Conservation (phyloP, 2,329 filamentous ascomycete species). For the Pyricularia pennisetigena region DNA sequence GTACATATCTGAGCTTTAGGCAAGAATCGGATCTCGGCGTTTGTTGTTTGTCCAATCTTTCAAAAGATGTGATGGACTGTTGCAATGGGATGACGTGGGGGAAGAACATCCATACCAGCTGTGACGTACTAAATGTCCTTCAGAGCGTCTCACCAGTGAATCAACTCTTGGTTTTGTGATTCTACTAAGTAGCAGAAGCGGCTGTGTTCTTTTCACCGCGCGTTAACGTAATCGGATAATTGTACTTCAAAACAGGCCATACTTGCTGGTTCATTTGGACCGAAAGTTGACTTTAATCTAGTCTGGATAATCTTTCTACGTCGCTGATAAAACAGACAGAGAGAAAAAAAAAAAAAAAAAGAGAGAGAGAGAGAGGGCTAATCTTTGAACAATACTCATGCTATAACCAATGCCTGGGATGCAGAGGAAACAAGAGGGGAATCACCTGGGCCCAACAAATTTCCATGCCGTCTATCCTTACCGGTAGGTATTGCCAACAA, state of each 20-base stretch:
- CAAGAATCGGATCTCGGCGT: background rate
- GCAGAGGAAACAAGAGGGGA: background rate
- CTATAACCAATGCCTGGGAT: background rate
- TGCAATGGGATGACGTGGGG: slow-evolving; percentile 4
- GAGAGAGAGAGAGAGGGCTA: background rate
- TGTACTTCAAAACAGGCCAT: background rate
- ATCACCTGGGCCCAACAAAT: background rate
- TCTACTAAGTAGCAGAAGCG: background rate
- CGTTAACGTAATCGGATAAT: background rate
- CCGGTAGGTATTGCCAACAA: background rate
- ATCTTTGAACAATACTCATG: background rate
- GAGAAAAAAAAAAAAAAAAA: no score
- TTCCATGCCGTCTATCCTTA: background rate
- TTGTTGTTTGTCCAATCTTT: background rate
- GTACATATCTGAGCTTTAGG: background rate
- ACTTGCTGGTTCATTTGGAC: background rate
- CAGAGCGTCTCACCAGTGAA: background rate
- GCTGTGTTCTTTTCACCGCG: background rate
- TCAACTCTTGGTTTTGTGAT: background rate
- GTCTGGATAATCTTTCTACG: background rate
- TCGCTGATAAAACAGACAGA: background rate
- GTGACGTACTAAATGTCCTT: background rate
- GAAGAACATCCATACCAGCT: background rate
- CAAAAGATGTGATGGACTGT: background rate
- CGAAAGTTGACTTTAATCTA: background rate